A percentile compares a stretch with the other conserved stretches of the same genome.
Evolutionary conservation across 140 eudicot species (phyloP).

Genomic region (Cichorium intybus): DNA sequence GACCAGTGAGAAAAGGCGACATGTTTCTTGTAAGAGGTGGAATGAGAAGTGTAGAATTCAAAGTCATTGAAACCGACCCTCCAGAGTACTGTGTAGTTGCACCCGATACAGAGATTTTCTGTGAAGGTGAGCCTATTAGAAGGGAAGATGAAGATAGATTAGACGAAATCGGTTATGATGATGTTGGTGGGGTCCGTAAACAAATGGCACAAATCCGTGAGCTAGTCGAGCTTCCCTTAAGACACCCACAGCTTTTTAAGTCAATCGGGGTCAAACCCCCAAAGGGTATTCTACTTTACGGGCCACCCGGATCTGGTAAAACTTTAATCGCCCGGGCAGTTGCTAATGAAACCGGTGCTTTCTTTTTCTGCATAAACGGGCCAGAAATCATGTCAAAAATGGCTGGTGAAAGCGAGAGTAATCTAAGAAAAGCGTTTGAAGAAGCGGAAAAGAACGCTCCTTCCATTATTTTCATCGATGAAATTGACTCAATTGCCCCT

Average conservation of each 20-base stretch:
- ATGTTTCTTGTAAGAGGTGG: constrained; percentile 77
- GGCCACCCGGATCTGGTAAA: constrained; percentile 87
- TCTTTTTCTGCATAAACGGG: constrained; percentile 74
- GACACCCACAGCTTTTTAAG: constrained; percentile 84
- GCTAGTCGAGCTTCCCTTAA: constrained; percentile 70
- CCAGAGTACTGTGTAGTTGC: constrained; percentile 80
- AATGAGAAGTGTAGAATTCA: constrained; percentile 72
- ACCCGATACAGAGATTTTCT: constrained; percentile 87
- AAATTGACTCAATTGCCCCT: constrained; percentile 82
- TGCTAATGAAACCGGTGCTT: constrained; percentile 87
- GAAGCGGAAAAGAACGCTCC: constrained; percentile 92
- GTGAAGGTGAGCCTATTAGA: constrained; percentile 80
- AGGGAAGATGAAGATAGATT: constrained; percentile 76
- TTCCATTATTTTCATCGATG: constrained; percentile 70
- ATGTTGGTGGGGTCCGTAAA: constrained; percentile 87
- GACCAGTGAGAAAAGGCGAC: constrained; percentile 71
- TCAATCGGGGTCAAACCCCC: constrained; percentile 88
- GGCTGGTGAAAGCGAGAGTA: constrained; percentile 89
- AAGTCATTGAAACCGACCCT: constrained; percentile 73
- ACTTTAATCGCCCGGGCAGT: constrained; percentile 79
- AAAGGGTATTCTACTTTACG: constrained; percentile 76
- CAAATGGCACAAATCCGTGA: constrained; percentile 92
- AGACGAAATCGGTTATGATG: constrained; percentile 82
- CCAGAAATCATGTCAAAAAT: constrained; percentile 79
- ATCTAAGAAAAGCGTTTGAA: constrained; percentile 79